These are phyloP conservation scores for Viola pubescens DNA, from an alignment of 441 rosid genomes.

Conservation along the genomic window DNA sequence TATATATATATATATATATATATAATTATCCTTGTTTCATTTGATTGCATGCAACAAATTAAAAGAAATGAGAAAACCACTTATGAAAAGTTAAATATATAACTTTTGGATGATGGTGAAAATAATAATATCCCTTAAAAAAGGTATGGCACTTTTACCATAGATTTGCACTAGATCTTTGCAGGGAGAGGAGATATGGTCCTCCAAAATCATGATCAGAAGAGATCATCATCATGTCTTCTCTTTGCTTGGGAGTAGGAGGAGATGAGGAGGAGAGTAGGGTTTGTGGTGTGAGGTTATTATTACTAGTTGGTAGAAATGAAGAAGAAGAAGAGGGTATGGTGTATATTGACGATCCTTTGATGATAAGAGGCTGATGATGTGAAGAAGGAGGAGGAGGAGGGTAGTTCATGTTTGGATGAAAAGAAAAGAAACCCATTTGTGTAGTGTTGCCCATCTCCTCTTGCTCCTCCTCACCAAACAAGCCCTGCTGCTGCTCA, in stretches of 20 bases:
- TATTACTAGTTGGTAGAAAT: conserved; percentile 14
- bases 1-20: no score
- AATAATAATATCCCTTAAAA: not conserved
- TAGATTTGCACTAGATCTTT: conserved; percentile 53
- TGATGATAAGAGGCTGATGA: conserved; percentile 24
- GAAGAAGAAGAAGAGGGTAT: conserved; percentile 27
- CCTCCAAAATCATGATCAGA: conserved; percentile 29
- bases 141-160: conserved; percentile 37
- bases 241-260: conserved; percentile 29
- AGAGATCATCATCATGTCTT: conserved; percentile 10
- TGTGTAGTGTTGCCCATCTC: conserved; percentile 27
- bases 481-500: conserved; percentile 43
- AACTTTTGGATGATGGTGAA: not conserved
- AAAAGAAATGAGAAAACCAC: no score
- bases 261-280: conserved; percentile 34
- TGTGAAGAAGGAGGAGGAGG: no score
- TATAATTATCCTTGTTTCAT: no score
- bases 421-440: conserved; percentile 51
- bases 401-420: conserved; percentile 35
- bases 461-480: conserved; percentile 45
- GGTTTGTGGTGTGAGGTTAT: conserved; percentile 43
- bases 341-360: conserved; percentile 37
- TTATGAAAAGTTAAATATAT: not conserved
- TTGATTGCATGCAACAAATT: no score
- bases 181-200: conserved; percentile 40